These are phyloP conservation scores for Lactarius sanguifluus DNA, from an alignment of 768 basidiomycete genomes.

Conservation along the genomic window DNA sequence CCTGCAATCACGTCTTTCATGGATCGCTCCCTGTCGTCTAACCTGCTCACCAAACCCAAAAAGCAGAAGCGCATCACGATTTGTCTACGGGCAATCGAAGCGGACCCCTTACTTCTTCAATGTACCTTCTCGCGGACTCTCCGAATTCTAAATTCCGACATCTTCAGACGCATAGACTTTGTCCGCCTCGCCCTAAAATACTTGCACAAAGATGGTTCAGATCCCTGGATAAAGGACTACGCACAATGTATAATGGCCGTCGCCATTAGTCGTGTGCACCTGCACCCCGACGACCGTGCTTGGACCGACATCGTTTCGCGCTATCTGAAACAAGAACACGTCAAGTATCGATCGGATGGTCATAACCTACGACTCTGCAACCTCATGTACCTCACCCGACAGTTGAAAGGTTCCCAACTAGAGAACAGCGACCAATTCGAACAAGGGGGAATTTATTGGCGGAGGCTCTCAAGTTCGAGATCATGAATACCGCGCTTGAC, in stretches of 20 bases:
- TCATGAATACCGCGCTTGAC: no score
- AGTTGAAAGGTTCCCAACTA: neutral
- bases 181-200: neutral
- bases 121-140: neutral
- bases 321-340: neutral
- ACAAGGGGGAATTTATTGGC: no score
- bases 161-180: neutral
- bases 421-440: neutral
- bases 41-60: neutral
- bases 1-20: neutral
- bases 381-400: neutral
- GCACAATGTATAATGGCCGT: slow-evolving; percentile 12
- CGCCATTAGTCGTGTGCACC: neutral
- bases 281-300: neutral
- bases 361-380: slow-evolving; percentile 3
- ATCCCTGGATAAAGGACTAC: neutral
- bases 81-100: neutral
- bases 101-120: neutral
- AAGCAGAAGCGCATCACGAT: neutral
- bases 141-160: neutral
- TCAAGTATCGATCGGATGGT: neutral
- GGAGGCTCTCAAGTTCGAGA: neutral
- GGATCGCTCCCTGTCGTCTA: neutral
- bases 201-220: neutral
- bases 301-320: slow-evolving; percentile 1